Base-by-base conservation (phyloP, 805 yeast genomes). In the Lipomyces anomalus region DNA sequence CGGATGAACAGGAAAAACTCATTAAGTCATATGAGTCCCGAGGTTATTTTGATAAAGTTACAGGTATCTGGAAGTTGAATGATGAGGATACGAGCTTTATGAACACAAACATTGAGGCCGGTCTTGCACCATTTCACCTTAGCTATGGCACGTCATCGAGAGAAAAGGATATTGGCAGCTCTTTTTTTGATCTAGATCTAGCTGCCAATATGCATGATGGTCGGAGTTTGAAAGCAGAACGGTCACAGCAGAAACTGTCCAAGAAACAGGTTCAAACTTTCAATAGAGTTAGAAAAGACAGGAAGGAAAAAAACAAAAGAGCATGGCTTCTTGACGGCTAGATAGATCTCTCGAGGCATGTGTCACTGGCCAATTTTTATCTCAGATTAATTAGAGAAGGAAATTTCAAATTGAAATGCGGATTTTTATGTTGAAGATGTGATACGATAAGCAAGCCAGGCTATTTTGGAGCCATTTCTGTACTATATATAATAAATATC, bases 241-340 rank as follows among this genome's bases (percentile, higher is more conserved):
- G 60, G 30, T 48, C 52, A 35, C 44, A 42, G 29, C 35, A 44
- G 13, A 44, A 46, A 40, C 41, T 43, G 6, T 22, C 58, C 7
- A 57, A 57, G 42, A 42, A 48, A 38, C 57, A 59, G 38, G 22
- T 58, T 20, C 52, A 54, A 40, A 38, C 44, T 32, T 60, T 50
- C 42, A 46, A 46, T 28, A 35, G 42, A 47, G 46, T 38, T 35
- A 44, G 46, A 34, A 45, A 49, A 40, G 61, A 59, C 17, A 38
- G 44, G 33, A 57, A 56, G 38, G 59, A 55, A 29, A 44, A 48
- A 42, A 52, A 48, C 28, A 37, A 38, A 24, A 28, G 57, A 28
- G 52, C 49, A 4, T 54, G 57, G 57, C 43, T 54, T 9, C 9
- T 48, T 34, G 36, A 48, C 23, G 55, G 42, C 6, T 30, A 30